Evolutionary conservation across 176 grass and related monocot species (phyloP), one percentile per base, ranked within the genome.

Genomic region (Lolium perenne): DNA sequence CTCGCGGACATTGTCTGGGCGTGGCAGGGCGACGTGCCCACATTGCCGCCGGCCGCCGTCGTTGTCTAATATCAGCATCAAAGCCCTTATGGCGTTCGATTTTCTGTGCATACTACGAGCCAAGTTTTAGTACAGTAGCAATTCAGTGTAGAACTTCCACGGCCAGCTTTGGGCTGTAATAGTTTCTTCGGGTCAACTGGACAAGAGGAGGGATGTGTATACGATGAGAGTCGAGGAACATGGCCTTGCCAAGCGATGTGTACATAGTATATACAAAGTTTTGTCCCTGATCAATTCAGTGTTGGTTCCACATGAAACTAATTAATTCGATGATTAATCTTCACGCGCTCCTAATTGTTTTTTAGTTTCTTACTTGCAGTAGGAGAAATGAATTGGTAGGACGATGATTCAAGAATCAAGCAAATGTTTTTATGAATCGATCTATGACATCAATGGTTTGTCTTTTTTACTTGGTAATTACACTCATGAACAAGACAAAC

Each of bases 1-100:
- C 82, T 99, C 46, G 73, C 80, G 7, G 92, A 99, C 63, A 90
- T 99, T 41, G 92, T 96, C n/a, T 99, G 97, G 94, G 90, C 97
- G 17, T 99, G 97, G 97, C 94, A 96, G 72, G 97, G 97, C 64
- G 89, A 92, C 71, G 53, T 63, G 15, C 80, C 76, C 11, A 51
- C 41, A 29, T 15, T 26, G 50, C 18, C 35, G 41, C 18, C 35
- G 8, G 80, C 12, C 57, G 50, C 76, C 65, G 77, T 21, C 69
- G 69, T 35, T 35, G 32, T 75, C 66, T 87, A 56, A 83, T 8
- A 29, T 5, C 46, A 35, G 6, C 10, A 5, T 63, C 60, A 8
- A 43, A 18, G 20, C 20, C 41, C 71, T 51, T 82, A 47, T 0
- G 47, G 16, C 86, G 38, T 82, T 25, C 32, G 13, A 16, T 18